Evolutionary conservation across 306 rosid species (phyloP), one percentile per base, ranked within the genome.

Genomic region (Rosa persica): DNA sequence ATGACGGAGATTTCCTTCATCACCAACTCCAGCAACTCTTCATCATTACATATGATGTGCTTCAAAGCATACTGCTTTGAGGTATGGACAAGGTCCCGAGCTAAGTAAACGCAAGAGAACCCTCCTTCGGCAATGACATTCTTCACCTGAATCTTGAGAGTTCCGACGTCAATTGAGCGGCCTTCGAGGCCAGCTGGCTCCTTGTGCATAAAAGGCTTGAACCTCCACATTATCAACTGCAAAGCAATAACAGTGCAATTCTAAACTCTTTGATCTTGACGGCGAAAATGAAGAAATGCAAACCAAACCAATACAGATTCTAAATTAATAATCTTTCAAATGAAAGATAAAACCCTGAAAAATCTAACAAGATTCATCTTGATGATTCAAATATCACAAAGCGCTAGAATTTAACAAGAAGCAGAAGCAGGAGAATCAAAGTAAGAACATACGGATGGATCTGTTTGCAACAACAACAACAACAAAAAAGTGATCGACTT

Each of bases 71-170:
- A 93, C 85, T 92, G 99, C 85, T 86, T 95, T 19, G 99, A 92
- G 75, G 86, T 72, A 73, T 91, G 90, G 73, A 88, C 85, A 52
- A 80, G 86, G 81, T 94, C 98, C 78, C 94, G 91, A 23, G 97
- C 98, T 83, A 95, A 79, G 91, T 95, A 95, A 62, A 95, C 98
- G 76, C 91, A 92, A 42, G 98, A 95, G 90, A 95, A 95, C 10
- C 99, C 98, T 54, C 99, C 99, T 79, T 95, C 99, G 9, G 99
- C 99, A 75, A 95, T 93, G 82, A 86, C 89, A 78, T 91, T 95
- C 66, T 78, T 83, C 39, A 95, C 86, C 76, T 87, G 83, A 85
- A 95, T 81, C 85, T 93, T 95, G 81, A 95, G 89, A 83, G 84
- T 93, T 12, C 98, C 96, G 79, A 95, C 91, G 67, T 95, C 99